Percentiles rank a stretch among this genome's conserved stretches.
These are phyloP conservation scores for Karstenula rhodostoma DNA, from an alignment of 2,329 filamentous ascomycete genomes.

Conservation along the genomic window DNA sequence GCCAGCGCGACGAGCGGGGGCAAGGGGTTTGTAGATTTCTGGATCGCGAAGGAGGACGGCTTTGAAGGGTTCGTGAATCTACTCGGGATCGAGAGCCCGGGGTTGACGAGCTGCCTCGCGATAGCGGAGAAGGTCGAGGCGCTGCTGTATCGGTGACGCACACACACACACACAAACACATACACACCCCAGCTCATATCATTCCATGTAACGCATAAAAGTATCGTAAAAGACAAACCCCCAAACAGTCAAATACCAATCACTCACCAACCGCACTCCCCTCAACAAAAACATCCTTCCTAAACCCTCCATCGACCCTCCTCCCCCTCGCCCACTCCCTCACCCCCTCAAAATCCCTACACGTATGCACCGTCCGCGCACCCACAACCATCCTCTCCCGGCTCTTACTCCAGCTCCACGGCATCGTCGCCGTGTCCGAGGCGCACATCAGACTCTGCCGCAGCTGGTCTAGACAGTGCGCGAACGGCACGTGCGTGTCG, in stretches of 20 bases:
- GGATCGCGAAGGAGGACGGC: constrained; percentile 78
- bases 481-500: background rate
- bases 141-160: constrained; percentile 57
- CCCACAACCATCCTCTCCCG: background rate
- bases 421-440: constrained; percentile 6
- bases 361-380: constrained; percentile 8
- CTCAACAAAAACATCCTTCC: constrained; percentile 4
- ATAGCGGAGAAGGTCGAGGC: constrained; percentile 79
- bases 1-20: constrained; percentile 68
- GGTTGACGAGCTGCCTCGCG: constrained; percentile 84
- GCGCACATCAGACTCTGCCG: constrained; percentile 7
- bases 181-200: no score
- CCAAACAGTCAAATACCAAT: no score
- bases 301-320: constrained; percentile 1
- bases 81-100: constrained; percentile 91
- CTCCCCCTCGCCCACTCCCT: constrained; percentile 3
- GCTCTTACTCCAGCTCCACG: constrained; percentile 4
- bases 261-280: constrained; percentile 2
- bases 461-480: constrained; percentile 6
- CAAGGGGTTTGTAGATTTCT: constrained; percentile 82
- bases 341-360: constrained; percentile 5
- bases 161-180: no score
- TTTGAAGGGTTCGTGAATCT: constrained; percentile 87
- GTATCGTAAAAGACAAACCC: no score
- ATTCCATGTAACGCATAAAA: no score